Percentiles rank a stretch among this genome's conserved stretches.
These are phyloP conservation scores for Entoloma clypeatum DNA, from an alignment of 1,284 basidiomycete species.

Conservation along the genomic window DNA sequence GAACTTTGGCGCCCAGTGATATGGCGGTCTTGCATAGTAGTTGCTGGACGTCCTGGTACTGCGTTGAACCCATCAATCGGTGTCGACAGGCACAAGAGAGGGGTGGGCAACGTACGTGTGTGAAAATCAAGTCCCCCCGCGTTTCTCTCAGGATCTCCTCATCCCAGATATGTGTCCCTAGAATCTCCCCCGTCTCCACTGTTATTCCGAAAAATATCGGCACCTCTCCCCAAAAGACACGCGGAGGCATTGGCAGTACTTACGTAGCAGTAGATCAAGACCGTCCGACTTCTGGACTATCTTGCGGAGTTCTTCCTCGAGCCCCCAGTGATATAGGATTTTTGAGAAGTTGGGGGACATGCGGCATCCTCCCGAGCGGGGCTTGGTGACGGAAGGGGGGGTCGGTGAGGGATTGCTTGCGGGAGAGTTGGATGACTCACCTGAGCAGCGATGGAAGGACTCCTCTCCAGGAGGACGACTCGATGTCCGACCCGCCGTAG, in stretches of 20 bases:
- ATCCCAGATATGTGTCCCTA: slow-evolving; percentile 50
- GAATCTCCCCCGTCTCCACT: slow-evolving; percentile 40
- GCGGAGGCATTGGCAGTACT: slow-evolving; percentile 11
- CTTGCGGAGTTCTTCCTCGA: slow-evolving; percentile 28
- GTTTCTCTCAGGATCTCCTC: slow-evolving; percentile 51
- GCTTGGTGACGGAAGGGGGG: too few relatives aligned
- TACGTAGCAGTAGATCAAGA: slow-evolving; percentile 39
- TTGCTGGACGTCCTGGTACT: slow-evolving; percentile 38
- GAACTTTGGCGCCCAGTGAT: slow-evolving; percentile 40
- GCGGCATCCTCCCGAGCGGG: slow-evolving; percentile 45
- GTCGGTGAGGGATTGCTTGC: not conserved
- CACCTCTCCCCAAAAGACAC: not conserved
- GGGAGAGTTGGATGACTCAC: slow-evolving; percentile 23
- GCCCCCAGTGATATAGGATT: slow-evolving; percentile 54
- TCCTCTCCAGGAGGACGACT: slow-evolving; percentile 50
- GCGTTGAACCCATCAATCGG: not conserved
- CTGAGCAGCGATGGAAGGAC: slow-evolving; percentile 23
- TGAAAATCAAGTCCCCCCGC: slow-evolving; percentile 48
- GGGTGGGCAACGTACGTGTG: slow-evolving; percentile 36
- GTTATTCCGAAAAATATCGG: slow-evolving; percentile 5
- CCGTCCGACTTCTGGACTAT: slow-evolving; percentile 37
- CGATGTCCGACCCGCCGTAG: slow-evolving; percentile 52
- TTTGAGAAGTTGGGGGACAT: slow-evolving; percentile 56
- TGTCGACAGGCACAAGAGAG: not conserved
- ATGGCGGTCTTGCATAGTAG: slow-evolving; percentile 43